These are phyloP conservation scores for Areca catechu DNA, from an alignment of 176 grass and related monocot species.

Conservation along the genomic window DNA sequence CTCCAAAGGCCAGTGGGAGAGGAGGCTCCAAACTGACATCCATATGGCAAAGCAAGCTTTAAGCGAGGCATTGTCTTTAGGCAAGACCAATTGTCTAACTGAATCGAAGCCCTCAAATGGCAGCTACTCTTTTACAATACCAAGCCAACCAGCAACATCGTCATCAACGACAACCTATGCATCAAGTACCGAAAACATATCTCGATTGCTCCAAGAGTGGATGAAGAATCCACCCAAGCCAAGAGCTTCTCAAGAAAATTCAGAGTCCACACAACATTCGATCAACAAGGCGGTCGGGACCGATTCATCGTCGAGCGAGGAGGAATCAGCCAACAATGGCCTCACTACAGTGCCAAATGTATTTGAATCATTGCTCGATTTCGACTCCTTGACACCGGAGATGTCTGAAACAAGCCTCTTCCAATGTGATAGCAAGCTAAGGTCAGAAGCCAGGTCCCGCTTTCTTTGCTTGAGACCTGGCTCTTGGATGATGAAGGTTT, in stretches of 20 bases:
- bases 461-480: slow-evolving; percentile 87
- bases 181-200: slow-evolving; percentile 87
- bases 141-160: background rate
- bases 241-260: slow-evolving; percentile 7
- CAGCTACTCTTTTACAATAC: background rate
- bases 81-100: slow-evolving; percentile 13
- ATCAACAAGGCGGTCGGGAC: slow-evolving; percentile 33
- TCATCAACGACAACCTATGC: slow-evolving; percentile 48
- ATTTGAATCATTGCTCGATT: slow-evolving; percentile 1
- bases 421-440: background rate
- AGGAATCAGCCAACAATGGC: background rate
- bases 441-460: slow-evolving; percentile 19
- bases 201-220: slow-evolving; percentile 73
- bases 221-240: slow-evolving; percentile 26
- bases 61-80: slow-evolving; percentile 63
- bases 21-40: slow-evolving; percentile 83
- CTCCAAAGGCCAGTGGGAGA: slow-evolving; percentile 90
- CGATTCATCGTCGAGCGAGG: slow-evolving; percentile 30
- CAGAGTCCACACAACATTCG: slow-evolving; percentile 12
- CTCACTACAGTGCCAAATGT: too few species aligned
- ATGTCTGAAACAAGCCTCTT: slow-evolving; percentile 22
- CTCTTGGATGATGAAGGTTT: slow-evolving; percentile 73
- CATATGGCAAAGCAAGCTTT: slow-evolving; percentile 83
- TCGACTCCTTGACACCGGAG: slow-evolving; percentile 21
- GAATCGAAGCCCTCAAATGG: background rate